Base-by-base conservation (phyloP, 2,329 filamentous ascomycete genomes). In the Dactylellina haptotyla region DNA sequence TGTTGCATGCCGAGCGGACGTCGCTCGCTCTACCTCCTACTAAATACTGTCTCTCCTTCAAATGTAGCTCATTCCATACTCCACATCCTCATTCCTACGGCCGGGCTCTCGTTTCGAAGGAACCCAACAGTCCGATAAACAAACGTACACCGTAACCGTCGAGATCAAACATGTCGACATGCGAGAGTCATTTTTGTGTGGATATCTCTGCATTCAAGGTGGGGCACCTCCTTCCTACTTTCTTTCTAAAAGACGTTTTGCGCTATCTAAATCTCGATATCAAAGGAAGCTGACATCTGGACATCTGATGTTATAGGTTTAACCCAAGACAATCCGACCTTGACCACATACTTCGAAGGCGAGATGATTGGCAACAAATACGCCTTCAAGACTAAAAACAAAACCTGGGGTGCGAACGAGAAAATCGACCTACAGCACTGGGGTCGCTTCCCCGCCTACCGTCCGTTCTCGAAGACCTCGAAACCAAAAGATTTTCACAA, bases 311-410 rank as follows among this genome's bases (percentile, higher is more conserved):
- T 25, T 39, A 6, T 34, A 97, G 93, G 93, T 58, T 84, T 99
- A 14, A 98, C 95, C 0, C 90, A 96, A 80, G 93, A 97, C 81
- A 94, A 98, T 80, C 94, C 94, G 10, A 97, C 93, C n/a, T 84
- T 99, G 56, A 98, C 94, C 6, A 99, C 95, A 0, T 99, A 96
- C 80, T 99, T 99, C 78, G 94, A 98, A 82, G 93, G 94, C 80
- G 95, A 99, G 82, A 96, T 99, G 62, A 97, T 99, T 76, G 95
- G 95, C 53, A 89, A 89, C 66, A 96, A 96, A 80, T 93, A 98
- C 82, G 90, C 88, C n/a, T 99, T 99, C 83, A 87, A 90, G 75
- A 99, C 95, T 37, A 88, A 91, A 76, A 92, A 97, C 80, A 87
- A 91, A 66, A 88, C 88, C 78, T 99, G 95, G 95, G 95, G 94